Evolutionary conservation across 2,329 filamentous ascomycete genomes (phyloP).

Genomic region (Fusarium lyarnte): DNA sequence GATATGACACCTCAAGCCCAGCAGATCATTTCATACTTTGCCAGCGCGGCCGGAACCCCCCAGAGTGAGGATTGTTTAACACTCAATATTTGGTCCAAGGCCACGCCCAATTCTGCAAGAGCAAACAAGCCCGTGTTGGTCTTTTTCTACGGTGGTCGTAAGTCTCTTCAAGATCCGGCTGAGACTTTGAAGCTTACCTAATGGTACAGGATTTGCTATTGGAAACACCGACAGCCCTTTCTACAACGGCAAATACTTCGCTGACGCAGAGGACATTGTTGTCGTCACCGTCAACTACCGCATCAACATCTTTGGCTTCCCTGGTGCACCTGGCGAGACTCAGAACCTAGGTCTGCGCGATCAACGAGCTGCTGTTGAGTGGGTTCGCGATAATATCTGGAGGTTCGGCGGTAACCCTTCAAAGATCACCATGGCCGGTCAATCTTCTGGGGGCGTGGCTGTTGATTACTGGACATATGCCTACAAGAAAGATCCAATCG

Average conservation of each 20-base stretch:
- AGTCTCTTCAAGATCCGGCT: not conserved
- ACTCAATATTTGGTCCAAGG: conserved; percentile 37
- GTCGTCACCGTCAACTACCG: conserved; percentile 60
- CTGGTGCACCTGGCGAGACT: conserved; percentile 41
- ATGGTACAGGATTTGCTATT: conserved; percentile 45
- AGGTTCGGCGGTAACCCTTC: conserved; percentile 44
- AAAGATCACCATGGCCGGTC: conserved; percentile 48
- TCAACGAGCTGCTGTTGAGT: conserved; percentile 46
- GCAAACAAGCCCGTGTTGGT: conserved; percentile 35
- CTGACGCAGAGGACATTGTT: conserved; percentile 54
- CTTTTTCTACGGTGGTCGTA: conserved; percentile 39
- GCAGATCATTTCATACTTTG: conserved; percentile 34
- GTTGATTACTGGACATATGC: conserved; percentile 61
- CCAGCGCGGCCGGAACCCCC: conserved; percentile 21
- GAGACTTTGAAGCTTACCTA: no score
- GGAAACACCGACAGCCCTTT: conserved; percentile 51
- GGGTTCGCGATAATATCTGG: conserved; percentile 46
- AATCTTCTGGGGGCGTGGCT: conserved; percentile 49
- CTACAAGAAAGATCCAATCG: conserved; percentile 59
- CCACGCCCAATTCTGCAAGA: conserved; percentile 14
- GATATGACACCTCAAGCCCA: conserved; percentile 33
- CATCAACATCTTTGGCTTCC: conserved; percentile 55
- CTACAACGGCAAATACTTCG: conserved; percentile 56
- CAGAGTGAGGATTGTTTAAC: conserved; percentile 41
- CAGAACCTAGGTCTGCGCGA: conserved; percentile 45